Percentiles rank a stretch among this genome's conserved stretches.
Evolutionary conservation across 2,329 filamentous ascomycete species (phyloP).

Genomic region (Thielaviopsis punctulata): DNA sequence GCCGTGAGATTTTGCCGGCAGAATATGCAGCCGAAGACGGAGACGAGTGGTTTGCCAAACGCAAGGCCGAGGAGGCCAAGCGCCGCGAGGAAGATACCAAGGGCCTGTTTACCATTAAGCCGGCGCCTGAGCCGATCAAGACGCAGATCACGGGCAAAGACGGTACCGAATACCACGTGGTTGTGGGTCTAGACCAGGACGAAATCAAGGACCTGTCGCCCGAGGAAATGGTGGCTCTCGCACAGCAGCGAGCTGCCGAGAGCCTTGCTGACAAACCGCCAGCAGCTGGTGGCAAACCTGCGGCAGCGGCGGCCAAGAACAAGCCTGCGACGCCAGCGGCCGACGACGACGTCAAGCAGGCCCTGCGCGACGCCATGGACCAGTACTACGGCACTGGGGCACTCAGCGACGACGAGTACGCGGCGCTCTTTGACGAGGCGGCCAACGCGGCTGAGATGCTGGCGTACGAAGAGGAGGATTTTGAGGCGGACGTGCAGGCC

Average conservation of each 20-base stretch:
- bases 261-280: neutral
- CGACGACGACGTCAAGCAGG: neutral
- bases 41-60: conserved; percentile 27
- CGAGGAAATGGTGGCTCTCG: conserved; percentile 5
- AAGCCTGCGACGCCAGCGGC: neutral
- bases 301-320: conserved; percentile 23
- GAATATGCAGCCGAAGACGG: conserved; percentile 18
- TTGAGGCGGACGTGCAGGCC: conserved; percentile 1
- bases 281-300: conserved; percentile 12
- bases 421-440: conserved; percentile 38
- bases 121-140: conserved; percentile 8
- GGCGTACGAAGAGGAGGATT: conserved; percentile 20
- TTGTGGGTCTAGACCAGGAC: conserved; percentile 7
- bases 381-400: neutral
- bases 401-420: neutral
- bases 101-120: conserved; percentile 3
- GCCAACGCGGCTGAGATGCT: conserved; percentile 51
- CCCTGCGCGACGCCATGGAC: neutral
- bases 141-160: conserved; percentile 14
- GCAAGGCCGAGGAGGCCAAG: conserved; percentile 17
- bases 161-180: neutral
- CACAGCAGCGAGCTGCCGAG: conserved; percentile 5
- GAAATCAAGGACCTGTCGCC: conserved; percentile 6
- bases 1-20: conserved; percentile 47
- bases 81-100: neutral